Percentiles rank a stretch among this genome's conserved stretches.
phyloP scores from a whole-genome alignment of 2,329 filamentous ascomycete species.

The Macrophomina phaseolina region DNA sequence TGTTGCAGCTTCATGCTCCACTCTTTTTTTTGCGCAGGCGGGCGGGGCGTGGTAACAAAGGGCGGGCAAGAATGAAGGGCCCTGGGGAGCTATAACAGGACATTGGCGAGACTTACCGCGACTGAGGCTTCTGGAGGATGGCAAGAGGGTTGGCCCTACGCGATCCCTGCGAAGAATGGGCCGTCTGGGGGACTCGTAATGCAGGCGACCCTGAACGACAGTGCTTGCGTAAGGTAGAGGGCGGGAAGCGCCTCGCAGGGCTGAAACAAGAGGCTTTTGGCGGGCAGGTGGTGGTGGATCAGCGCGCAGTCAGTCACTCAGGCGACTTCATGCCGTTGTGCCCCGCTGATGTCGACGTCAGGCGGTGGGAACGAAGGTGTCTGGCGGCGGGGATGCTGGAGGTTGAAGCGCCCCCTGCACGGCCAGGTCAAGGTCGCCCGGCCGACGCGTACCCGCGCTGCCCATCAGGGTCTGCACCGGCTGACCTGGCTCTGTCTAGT shows the following conservation, averaged over 20 bases:
- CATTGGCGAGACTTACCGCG: conserved; percentile 20
- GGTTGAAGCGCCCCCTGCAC: conserved; percentile 12
- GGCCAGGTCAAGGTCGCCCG: conserved; percentile 10
- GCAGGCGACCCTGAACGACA: conserved; percentile 6
- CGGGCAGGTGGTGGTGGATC: not conserved
- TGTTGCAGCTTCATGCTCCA: conserved; percentile 9
- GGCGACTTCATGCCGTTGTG: conserved; percentile 13
- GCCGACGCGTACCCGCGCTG: conserved; percentile 12
- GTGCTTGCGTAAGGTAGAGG: conserved; percentile 19
- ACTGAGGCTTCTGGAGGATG: conserved; percentile 8
- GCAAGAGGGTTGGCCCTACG: conserved; percentile 21
- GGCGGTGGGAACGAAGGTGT: conserved; percentile 20
- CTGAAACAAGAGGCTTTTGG: conserved; percentile 5
- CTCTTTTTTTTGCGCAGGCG: conserved; percentile 3
- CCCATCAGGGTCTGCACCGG: conserved; percentile 13
- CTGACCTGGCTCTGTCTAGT: not conserved
- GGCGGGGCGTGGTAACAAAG: not conserved
- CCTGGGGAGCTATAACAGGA: conserved; percentile 10
- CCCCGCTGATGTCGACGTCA: conserved; percentile 22
- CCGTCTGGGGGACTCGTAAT: conserved; percentile 23
- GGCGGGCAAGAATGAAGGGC: not conserved
- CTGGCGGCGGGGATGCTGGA: conserved; percentile 8
- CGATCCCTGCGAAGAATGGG: conserved; percentile 25
- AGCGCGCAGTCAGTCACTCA: conserved; percentile 1
- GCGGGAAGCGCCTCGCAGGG: conserved; percentile 8